These are phyloP conservation scores for Trypanosoma grayi DNA, from an alignment of 208 protist genomes.

Conservation along the genomic window DNA sequence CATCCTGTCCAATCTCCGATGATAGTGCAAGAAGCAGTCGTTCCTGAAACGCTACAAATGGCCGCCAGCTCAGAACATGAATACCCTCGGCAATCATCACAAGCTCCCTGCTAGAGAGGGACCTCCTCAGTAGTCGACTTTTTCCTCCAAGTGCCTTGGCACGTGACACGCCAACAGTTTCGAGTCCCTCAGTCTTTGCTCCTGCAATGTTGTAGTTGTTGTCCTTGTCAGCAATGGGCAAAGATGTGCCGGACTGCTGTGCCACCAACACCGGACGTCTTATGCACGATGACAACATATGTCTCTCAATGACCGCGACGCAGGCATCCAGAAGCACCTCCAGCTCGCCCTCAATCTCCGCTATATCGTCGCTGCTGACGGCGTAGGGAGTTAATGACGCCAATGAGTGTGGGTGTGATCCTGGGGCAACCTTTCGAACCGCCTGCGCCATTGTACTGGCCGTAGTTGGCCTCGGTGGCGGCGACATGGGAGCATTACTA, in stretches of 20 bases:
- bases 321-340: constrained; percentile 25
- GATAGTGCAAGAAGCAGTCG: constrained; percentile 13
- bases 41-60: constrained; percentile 28
- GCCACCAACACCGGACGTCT: constrained; percentile 9
- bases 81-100: constrained; percentile 27
- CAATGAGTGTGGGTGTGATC: neutral
- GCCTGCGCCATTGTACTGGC: neutral
- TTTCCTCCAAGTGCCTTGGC: constrained; percentile 28
- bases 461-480: neutral
- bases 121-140: constrained; percentile 21
- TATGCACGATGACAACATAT: constrained; percentile 12
- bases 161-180: neutral
- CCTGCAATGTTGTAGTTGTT: neutral
- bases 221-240: neutral
- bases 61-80: constrained; percentile 23
- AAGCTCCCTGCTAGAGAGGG: constrained; percentile 18
- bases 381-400: neutral
- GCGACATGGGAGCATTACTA: neutral
- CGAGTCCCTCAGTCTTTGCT: neutral
- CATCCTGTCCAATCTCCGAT: constrained; percentile 16
- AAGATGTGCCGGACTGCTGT: neutral
- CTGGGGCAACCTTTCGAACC: neutral
- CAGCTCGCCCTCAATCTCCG: constrained; percentile 29
- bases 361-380: constrained; percentile 24
- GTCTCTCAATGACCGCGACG: constrained; percentile 20